Conservation (phyloP, 2,329 filamentous ascomycete genomes). For the Phaeosphaeriaceae sp. region DNA sequence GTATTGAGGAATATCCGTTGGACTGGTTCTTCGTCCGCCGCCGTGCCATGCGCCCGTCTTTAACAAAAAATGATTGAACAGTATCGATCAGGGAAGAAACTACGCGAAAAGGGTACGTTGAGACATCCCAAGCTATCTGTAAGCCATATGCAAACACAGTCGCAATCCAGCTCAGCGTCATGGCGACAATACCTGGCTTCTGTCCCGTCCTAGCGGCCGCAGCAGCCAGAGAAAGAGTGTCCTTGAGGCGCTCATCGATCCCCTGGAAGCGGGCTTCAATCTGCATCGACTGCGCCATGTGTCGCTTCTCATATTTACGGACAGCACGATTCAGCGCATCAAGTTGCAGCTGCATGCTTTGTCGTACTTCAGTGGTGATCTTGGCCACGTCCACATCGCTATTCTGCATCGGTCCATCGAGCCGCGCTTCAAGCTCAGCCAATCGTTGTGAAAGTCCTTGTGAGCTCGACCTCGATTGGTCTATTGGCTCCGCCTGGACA, state of each 20-base stretch:
- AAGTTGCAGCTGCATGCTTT: constrained; percentile 77
- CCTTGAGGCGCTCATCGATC: constrained; percentile 74
- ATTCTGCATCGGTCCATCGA: constrained; percentile 50
- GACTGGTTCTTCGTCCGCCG: constrained; percentile 30
- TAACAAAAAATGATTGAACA: constrained; percentile 30
- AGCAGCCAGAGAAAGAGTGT: constrained; percentile 81
- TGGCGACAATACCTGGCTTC: constrained; percentile 39
- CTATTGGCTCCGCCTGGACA: constrained; percentile 53
- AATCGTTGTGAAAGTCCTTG: constrained; percentile 66
- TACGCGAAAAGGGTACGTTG: constrained; percentile 41
- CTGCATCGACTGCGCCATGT: constrained; percentile 75
- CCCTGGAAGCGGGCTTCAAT: constrained; percentile 77
- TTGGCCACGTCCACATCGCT: constrained; percentile 49
- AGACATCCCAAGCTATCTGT: constrained; percentile 34
- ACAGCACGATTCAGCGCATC: constrained; percentile 89
- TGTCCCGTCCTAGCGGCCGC: constrained; percentile 60
- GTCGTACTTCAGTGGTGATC: constrained; percentile 64
- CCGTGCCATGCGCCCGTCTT: constrained; percentile 28
- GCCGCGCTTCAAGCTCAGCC: constrained; percentile 70
- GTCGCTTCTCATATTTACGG: constrained; percentile 88
- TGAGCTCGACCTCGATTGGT: constrained; percentile 23
- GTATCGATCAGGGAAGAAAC: constrained; percentile 14
- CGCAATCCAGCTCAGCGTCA: constrained; percentile 37
- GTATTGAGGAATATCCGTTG: constrained; percentile 31
- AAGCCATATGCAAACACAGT: constrained; percentile 26